phyloP scores from a whole-genome alignment of 768 basidiomycete species.

The Lentinula detonsa region DNA sequence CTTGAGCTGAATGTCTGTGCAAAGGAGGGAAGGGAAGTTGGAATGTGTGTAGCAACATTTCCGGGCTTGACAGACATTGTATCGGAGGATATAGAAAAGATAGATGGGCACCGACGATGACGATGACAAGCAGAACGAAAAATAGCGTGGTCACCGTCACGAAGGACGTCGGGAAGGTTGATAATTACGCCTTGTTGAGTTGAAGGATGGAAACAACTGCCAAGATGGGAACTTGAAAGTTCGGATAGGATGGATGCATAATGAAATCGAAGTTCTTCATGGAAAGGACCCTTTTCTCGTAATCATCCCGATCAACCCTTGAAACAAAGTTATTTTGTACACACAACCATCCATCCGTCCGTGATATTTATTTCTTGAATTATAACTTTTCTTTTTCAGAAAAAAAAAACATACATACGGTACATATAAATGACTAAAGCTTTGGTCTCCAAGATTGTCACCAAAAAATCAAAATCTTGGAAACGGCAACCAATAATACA shows the following conservation, averaged over 20 bases:
- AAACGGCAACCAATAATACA: neutral
- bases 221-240: constrained; percentile 8
- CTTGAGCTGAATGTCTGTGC: constrained; percentile 65
- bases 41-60: constrained; percentile 38
- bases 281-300: constrained; percentile 8
- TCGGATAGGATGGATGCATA: constrained; percentile 9
- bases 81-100: constrained; percentile 7
- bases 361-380: neutral
- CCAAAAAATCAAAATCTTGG: neutral
- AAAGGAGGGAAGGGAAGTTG: constrained; percentile 73
- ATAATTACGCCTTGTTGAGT: constrained; percentile 4
- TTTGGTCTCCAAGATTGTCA: neutral
- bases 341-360: neutral
- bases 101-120: neutral
- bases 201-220: constrained; percentile 8
- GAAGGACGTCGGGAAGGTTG: constrained; percentile 3
- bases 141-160: constrained; percentile 2
- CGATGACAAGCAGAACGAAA: neutral
- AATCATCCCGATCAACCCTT: constrained; percentile 8
- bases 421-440: neutral
- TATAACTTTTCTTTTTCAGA: neutral
- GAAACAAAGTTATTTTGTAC: neutral
- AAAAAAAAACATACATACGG: neutral
- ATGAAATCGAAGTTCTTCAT: constrained; percentile 9
- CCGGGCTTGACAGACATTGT: constrained; percentile 36